phyloP scores from a whole-genome alignment of 257 asterid species.

The Echium plantagineum region DNA sequence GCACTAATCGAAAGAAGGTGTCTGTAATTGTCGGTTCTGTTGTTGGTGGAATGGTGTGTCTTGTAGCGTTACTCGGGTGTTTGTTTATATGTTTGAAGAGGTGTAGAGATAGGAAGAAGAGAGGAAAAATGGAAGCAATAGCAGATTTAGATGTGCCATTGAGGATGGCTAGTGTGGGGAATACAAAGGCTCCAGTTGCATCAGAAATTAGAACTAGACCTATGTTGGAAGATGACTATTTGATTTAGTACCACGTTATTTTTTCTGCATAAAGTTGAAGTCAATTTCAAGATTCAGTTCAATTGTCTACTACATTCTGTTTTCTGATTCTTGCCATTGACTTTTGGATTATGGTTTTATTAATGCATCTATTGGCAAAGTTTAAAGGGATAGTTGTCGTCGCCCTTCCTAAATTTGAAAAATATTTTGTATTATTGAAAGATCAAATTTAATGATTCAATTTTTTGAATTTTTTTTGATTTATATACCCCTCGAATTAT shows the following conservation, averaged over 20 bases:
- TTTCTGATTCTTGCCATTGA: too few species aligned
- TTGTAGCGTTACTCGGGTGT: slow-evolving; percentile 17
- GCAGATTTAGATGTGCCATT: slow-evolving; percentile 64
- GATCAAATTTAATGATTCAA: too few species aligned
- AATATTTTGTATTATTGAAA: too few species aligned
- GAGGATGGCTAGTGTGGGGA: slow-evolving; percentile 52
- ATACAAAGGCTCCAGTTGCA: slow-evolving; percentile 76
- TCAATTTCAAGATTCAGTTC: slow-evolving; percentile 4
- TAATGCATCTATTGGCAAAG: too few species aligned
- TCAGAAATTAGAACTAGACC: slow-evolving; percentile 70
- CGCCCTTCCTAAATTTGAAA: too few species aligned
- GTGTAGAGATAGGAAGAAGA: slow-evolving; percentile 33
- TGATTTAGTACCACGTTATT: slow-evolving; percentile 21
- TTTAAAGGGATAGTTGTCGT: too few species aligned
- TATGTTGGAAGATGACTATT: slow-evolving; percentile 60
- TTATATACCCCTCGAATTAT: too few species aligned
- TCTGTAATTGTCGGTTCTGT: slow-evolving; percentile 30
- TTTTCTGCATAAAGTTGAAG: slow-evolving; percentile 4
- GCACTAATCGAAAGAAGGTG: slow-evolving; percentile 15
- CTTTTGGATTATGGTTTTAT: too few species aligned
- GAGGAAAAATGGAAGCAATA: slow-evolving; percentile 57
- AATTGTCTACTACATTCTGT: background rate
- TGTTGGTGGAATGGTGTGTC: slow-evolving; percentile 37
- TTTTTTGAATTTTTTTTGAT: too few species aligned
- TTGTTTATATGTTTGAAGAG: slow-evolving; percentile 26